Evolutionary conservation across 768 basidiomycete genomes (phyloP), one percentile per base, ranked within the genome.

Genomic region (Asterophora parasitica): DNA sequence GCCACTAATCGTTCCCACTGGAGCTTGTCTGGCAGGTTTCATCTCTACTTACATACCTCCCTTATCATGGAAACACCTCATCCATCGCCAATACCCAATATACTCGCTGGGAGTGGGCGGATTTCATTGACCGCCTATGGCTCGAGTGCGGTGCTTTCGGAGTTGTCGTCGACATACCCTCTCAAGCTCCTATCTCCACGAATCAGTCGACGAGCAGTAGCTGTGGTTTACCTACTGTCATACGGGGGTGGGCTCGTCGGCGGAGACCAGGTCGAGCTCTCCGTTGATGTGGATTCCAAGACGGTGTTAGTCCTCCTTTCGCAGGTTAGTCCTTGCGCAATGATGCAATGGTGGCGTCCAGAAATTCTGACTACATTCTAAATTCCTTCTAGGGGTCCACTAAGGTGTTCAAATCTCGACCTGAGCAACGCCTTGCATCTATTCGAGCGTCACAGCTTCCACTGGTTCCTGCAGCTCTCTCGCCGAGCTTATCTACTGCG

Each of bases 231-330:
- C 57, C 71, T 89, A 13, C 63, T 97, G 49, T 83, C 81, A 30
- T 98, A 97, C 56, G 94, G 94, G 0, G 94, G 94, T 9, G 94
- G 94, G 2, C 75, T 98, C 8, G 88, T 98, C 31, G 82, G 85
- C 4, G 92, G 92, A 0, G 94, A 98, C 68, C 65, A 72, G 20
- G 70, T 96, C 42, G 64, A 74, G 36, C 62, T 97, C 10, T 57
- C 65, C n/a, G 78, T 86, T 17, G 65, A 81, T 31, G 77, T 93
- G 10, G 75, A 76, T 34, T 61, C 67, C 26, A 74, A 70, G 12
- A 76, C 79, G 23, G 74, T 65, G 9, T 76, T 97, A 1, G 69
- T 93, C 4, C 61, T 97, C 40, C 71, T 96, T 27, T 91, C 94
- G 8, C 94, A 97, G 77, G 94, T 87, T 49, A 62, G 74, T 62